Evolutionary conservation across 2,329 filamentous ascomycete species (phyloP), one percentile per base, ranked within the genome.

Genomic region (Aspergillus puulaauensis): DNA sequence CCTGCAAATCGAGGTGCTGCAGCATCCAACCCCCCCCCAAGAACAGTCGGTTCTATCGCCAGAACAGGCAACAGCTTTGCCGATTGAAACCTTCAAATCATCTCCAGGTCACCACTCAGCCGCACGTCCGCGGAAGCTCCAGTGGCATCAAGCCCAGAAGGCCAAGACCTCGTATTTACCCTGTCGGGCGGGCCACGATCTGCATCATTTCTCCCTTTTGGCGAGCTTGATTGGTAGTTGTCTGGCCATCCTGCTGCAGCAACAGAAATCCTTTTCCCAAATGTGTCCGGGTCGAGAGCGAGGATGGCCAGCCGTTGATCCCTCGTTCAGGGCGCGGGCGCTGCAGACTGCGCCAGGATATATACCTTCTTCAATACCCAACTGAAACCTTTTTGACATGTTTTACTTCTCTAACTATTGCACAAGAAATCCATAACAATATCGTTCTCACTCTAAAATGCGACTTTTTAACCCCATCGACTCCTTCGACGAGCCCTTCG

Each of bases 161-260:
- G 31, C 31, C 51, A 53, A 46, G 41, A 46, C 41, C 41, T 53
- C 51, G 41, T 53, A 46, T 53, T 53, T 19, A 19, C 41, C 41
- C 14, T n/a, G 17, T 40, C 17, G 19, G 27, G 33, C 17, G 21
- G 35, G 35, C 47, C 31, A n/a, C 47, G 50, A 53, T 46, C 51
- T 39, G 51, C 51, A 47, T 5, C 51, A 15, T 27, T 23, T 39
- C 14, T 23, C 39, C 24, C 8, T 27, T 15, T 14, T 31, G 27
- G 12, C 7, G 31, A 17, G 17, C 17, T 14, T 53, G 41, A 39
- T 53, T 53, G 51, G 17, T 33, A 14, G 23, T 35, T 33, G 15
- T 48, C 15, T 8, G 24, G 35, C 5, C 12, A 14, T n/a, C 35
- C 35, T 37, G 15, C 35, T 37, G 35, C 35, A 37, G 15, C 14